These are phyloP conservation scores for Aureobasidium sp. DNA, from an alignment of 2,329 filamentous ascomycete species.

Conservation along the genomic window DNA sequence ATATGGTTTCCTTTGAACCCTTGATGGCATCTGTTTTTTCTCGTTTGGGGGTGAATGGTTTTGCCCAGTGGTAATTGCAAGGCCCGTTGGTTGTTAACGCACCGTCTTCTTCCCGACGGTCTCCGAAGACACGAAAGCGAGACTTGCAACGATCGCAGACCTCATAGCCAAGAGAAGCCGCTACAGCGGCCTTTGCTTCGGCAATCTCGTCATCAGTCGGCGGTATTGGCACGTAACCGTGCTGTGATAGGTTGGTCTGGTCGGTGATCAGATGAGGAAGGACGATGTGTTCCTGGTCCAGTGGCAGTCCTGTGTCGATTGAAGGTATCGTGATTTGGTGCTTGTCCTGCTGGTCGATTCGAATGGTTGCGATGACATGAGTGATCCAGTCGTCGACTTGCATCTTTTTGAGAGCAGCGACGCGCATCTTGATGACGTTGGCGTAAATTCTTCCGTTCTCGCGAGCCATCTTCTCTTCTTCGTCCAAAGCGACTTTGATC, in stretches of 20 bases:
- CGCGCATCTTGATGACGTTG: constrained; percentile 76
- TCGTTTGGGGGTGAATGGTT: constrained; percentile 52
- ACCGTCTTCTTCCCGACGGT: constrained; percentile 67
- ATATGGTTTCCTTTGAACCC: constrained; percentile 54
- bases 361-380: constrained; percentile 38
- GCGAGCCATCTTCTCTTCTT: constrained; percentile 68
- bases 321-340: constrained; percentile 27
- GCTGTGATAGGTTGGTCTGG: constrained; percentile 54
- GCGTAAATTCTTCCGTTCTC: constrained; percentile 66
- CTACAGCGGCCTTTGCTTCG: constrained; percentile 57
- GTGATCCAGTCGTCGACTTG: constrained; percentile 59
- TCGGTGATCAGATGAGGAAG: constrained; percentile 58
- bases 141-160: constrained; percentile 78
- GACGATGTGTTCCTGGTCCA: constrained; percentile 60
- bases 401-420: constrained; percentile 73
- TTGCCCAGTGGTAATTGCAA: constrained; percentile 78
- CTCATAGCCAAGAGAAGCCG: constrained; percentile 70
- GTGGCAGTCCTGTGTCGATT: constrained; percentile 63
- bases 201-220: constrained; percentile 62
- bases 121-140: constrained; percentile 88
- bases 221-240: constrained; percentile 67
- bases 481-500: constrained; percentile 62
- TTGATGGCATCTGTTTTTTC: constrained; percentile 51
- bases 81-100: constrained; percentile 68
- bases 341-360: constrained; percentile 28